Evolutionary conservation across 2,329 filamentous ascomycete genomes (phyloP).

Genomic region (Aspergillus glaucus): DNA sequence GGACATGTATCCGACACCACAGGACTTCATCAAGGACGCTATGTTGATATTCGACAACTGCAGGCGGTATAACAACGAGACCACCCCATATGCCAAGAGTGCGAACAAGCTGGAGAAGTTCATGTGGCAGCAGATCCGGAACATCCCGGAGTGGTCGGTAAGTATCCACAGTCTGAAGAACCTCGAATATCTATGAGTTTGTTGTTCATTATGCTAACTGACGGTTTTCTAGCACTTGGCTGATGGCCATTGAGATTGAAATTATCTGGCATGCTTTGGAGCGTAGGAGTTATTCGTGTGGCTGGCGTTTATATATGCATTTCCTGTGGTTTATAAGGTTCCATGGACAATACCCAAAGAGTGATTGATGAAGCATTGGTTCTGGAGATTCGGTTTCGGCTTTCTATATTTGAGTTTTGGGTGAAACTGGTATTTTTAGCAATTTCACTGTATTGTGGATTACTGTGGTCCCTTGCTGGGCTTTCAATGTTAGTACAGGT

Average conservation of each 20-base stretch:
- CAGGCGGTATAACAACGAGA: conserved; percentile 93
- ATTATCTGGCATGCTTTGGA: conserved; percentile 1
- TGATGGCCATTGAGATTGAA: conserved; percentile 24
- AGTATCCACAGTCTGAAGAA: conserved; percentile 18
- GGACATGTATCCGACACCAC: conserved; percentile 82
- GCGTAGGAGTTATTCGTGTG: conserved; percentile 6
- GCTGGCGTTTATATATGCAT: conserved; percentile 6
- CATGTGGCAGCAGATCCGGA: conserved; percentile 90
- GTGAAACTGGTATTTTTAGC: too few relatives aligned
- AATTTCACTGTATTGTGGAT: too few relatives aligned
- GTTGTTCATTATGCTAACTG: conserved; percentile 1
- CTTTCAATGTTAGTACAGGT: too few relatives aligned
- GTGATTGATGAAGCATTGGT: conserved; percentile 6
- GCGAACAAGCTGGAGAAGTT: conserved; percentile 89
- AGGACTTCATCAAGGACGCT: conserved; percentile 87
- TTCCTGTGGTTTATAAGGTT: neutral
- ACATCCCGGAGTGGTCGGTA: conserved; percentile 84
- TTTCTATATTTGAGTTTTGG: too few relatives aligned
- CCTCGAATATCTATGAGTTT: neutral
- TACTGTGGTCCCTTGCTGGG: too few relatives aligned
- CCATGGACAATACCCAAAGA: conserved; percentile 10
- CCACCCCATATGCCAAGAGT: conserved; percentile 87
- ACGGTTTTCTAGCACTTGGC: conserved; percentile 31
- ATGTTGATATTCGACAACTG: conserved; percentile 92
- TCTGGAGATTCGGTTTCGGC: neutral